These are phyloP conservation scores for slime mould (Dictyostelium discoideum) DNA, from an alignment of 78 protist genomes.

Conservation along the genomic window DNA sequence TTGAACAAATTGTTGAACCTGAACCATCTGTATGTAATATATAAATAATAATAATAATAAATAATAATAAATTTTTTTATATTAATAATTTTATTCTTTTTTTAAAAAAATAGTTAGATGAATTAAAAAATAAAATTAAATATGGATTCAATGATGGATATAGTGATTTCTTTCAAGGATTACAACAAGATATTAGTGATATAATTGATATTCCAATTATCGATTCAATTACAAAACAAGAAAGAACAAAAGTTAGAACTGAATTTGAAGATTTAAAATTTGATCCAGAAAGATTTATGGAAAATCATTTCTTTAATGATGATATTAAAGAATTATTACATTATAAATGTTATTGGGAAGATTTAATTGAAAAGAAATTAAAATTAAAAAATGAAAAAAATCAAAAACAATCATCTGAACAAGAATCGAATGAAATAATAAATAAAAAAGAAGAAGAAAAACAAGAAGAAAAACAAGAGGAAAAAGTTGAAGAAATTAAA, in stretches of 20 bases:
- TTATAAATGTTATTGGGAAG: slow-evolving; percentile 52
- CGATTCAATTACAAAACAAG: slow-evolving; percentile 31
- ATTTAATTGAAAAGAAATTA: slow-evolving; percentile 26
- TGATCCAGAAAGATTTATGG: slow-evolving; percentile 76
- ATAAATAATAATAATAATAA: background rate
- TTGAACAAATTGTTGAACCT: slow-evolving; percentile 39
- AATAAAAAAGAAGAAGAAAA: background rate
- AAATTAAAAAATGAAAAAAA: slow-evolving; percentile 14
- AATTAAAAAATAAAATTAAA: slow-evolving; percentile 39
- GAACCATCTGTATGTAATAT: background rate
- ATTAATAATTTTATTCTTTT: background rate
- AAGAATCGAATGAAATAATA: background rate
- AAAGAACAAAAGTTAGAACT: slow-evolving; percentile 38
- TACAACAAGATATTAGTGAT: slow-evolving; percentile 58
- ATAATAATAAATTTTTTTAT: background rate
- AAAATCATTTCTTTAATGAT: slow-evolving; percentile 37
- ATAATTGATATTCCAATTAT: slow-evolving; percentile 61
- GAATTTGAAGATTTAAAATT: slow-evolving; percentile 45
- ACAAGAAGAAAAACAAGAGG: background rate
- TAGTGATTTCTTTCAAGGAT: slow-evolving; percentile 52
- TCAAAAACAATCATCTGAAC: background rate
- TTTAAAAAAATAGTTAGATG: slow-evolving; percentile 37
- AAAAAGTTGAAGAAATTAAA: background rate
- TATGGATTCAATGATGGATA: slow-evolving; percentile 65
- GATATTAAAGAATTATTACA: slow-evolving; percentile 40